Evolutionary conservation across 352 stramenopile species (phyloP).

Genomic region (Thraustochytrium striatum): DNA sequence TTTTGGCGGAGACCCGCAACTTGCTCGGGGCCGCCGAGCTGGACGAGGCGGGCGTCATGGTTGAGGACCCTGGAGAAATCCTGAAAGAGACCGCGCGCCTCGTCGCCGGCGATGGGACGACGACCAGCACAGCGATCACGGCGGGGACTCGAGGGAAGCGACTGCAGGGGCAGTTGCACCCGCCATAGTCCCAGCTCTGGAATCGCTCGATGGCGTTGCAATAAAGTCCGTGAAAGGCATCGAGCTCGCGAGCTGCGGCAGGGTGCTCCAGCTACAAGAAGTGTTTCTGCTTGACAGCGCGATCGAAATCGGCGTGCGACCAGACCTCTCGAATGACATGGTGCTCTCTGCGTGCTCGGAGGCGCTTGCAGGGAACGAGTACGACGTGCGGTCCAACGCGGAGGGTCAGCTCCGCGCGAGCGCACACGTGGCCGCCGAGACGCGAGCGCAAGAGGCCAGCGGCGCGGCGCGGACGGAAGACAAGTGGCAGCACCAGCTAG

Average conservation of each 20-base stretch:
- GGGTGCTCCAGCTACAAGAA: not conserved
- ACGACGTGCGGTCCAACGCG: not conserved
- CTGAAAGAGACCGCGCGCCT: no score
- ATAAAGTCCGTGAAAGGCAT: not conserved
- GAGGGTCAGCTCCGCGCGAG: constrained; percentile 25
- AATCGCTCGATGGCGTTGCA: not conserved
- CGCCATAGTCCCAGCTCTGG: not conserved
- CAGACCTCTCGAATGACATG: constrained; percentile 15
- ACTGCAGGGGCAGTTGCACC: not conserved
- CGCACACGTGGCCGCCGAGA: not conserved
- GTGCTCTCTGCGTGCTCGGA: not conserved
- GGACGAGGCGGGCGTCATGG: no score
- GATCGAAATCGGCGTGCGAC: not conserved
- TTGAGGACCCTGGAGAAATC: no score
- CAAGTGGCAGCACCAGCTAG: not conserved
- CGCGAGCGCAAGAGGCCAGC: not conserved
- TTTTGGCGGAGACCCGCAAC: no score
- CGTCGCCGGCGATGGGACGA: no score
- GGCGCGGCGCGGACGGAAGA: not conserved
- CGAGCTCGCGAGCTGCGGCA: constrained; percentile 7
- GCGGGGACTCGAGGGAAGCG: not conserved
- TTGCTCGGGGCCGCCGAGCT: no score
- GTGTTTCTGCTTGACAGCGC: constrained; percentile 29
- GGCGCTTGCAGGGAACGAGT: not conserved
- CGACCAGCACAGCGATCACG: not conserved